phyloP scores from a whole-genome alignment of 495 filamentous ascomycete species.

The Penicillium ochrochloron region DNA sequence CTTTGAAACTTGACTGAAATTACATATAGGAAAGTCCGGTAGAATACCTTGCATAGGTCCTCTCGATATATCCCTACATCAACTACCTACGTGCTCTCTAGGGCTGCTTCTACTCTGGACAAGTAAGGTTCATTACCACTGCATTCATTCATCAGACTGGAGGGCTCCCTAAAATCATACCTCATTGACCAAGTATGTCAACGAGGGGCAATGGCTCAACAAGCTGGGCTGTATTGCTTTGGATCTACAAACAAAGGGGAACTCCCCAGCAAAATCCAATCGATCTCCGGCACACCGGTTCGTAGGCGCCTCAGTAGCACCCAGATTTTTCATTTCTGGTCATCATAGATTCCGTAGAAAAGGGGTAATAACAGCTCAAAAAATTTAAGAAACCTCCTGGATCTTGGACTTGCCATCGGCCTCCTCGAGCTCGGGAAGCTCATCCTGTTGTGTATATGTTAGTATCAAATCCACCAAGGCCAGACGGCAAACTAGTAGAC shows the following conservation, averaged over 20 bases:
- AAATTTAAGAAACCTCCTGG: conserved; percentile 59
- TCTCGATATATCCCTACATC: no score
- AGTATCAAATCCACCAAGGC: conserved; percentile 36
- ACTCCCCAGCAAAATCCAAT: conserved; percentile 26
- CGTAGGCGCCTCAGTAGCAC: conserved; percentile 23
- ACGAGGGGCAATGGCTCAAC: conserved; percentile 1
- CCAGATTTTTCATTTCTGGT: conserved; percentile 37
- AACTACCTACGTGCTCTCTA: neutral
- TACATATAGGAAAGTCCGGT: neutral
- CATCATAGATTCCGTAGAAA: conserved; percentile 32
- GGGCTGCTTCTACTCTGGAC: neutral
- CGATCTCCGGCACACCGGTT: conserved; percentile 22
- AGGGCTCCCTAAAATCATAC: conserved; percentile 8
- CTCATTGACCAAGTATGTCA: conserved; percentile 1
- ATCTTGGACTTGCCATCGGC: conserved; percentile 57
- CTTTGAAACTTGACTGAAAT: neutral
- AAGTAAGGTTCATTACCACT: conserved; percentile 10
- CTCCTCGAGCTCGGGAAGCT: conserved; percentile 65
- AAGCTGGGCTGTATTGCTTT: conserved; percentile 19
- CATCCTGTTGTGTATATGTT: conserved; percentile 55
- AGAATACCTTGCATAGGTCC: neutral
- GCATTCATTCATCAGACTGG: conserved; percentile 15
- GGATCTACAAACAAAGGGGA: conserved; percentile 25
- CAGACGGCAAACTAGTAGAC: conserved; percentile 21
- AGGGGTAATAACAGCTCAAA: conserved; percentile 9